Base-by-base conservation (phyloP, 176 grass and related monocot species). In the Carex kokanica region DNA sequence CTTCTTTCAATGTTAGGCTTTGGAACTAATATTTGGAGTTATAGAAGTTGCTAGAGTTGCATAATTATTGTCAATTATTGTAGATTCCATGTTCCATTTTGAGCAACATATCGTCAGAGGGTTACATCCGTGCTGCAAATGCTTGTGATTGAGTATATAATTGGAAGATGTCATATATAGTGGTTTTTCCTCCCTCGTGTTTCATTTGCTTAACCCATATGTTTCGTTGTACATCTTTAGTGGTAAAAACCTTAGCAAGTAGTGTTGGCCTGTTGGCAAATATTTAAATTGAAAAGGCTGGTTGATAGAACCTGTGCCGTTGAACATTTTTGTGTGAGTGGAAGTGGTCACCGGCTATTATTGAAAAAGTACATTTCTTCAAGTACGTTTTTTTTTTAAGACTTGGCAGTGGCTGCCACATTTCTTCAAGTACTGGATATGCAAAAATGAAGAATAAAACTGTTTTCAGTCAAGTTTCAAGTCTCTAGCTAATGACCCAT, bases 1-100 rank as follows among this genome's bases (percentile, higher is more conserved):
- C 15, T 81, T 81, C 57, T 8, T 61, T 62, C 2, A 14, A 63
- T 61, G 32, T 81, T 40, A 63, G 31, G 40, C 64, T 81, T 81
- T 63, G 57, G 10, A 43, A 81, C 57, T 23, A 45, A 63, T 43
- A 31, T 43, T 60, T 81, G 25, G 20, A 62, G 38, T 55, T 78
- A 15, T 31, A 17, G 51, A 56, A 74, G 70, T 49, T 74, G 73
- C 51, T 78, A 78, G 73, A 55, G 73, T 31, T 55, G 51, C 24
- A 78, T 56, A 78, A 55, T 32, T 56, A 54, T 77, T 55, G 49
- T 47, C 73, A 18, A 55, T 54, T 27, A 24, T 16, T 73, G 69
- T 78, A 78, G 73, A 78, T 31, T 78, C 10, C 6, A 24, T 56
- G 49, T 56, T 78, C 49, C 21, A 53, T 74, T 78, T 55, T 29